Base-by-base conservation (phyloP, 164 flowering plant genomes). In the Cinnamomum chago region DNA sequence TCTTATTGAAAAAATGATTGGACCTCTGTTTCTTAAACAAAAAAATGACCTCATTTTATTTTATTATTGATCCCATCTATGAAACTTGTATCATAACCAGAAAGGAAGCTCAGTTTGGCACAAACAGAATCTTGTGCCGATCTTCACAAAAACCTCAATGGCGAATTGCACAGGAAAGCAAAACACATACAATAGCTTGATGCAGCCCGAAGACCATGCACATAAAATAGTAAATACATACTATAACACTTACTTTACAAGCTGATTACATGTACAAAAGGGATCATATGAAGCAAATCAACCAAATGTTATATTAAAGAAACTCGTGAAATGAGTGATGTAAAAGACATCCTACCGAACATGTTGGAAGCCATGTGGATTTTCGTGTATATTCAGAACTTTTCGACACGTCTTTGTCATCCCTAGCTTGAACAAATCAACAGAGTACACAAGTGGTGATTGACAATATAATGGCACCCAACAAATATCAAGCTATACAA, bases 361-460 rank as follows among this genome's bases (percentile, higher is more conserved):
- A 68, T 73, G 87, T 79, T 24, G 94, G 85, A 27, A 93, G 68
- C 97, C 97, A 95, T 65, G 97, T 82, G 50, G 97, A 92, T 72
- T 84, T 93, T 75, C 92, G 85, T 84, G 87, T 73, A 79, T 50
- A 74, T 22, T 78, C 79, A 67, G 62, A 62, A 79, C 76, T 76
- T 68, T 82, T 64, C 40, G 86, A 77, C 68, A 25, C 73, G 67
- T 74, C 76, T 67, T 81, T 60, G n/a, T 72, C 89, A 78, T 85
- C 74, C 83, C 97, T 88, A 70, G 23, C 60, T 22, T 50, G 62
- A 71, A 50, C 78, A 72, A 75, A 79, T 52, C 25, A 73, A 68
- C 5, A 20, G 60, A 66, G 70, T 50, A 7, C 13, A 15, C 3
- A 58, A 35, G 4, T 27, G 24, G 60, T 58, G 4, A 24, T 28